These are phyloP conservation scores for Metschnikowia corniflorae DNA, from an alignment of 805 yeast species.

Conservation along the genomic window DNA sequence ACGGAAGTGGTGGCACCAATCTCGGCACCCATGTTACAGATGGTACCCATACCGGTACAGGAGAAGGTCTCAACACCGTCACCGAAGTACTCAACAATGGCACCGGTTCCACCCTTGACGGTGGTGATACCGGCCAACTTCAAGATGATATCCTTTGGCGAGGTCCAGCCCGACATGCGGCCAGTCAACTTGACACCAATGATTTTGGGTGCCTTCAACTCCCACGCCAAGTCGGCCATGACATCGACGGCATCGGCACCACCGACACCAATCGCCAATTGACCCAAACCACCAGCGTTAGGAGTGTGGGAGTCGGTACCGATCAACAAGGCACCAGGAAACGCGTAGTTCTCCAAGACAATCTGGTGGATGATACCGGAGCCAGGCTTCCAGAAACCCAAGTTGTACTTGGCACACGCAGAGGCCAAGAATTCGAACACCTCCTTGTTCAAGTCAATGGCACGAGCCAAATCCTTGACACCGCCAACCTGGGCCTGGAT, in stretches of 20 bases:
- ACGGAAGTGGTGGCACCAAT: slow-evolving; percentile 97
- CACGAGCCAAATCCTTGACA: slow-evolving; percentile 75
- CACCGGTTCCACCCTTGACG: slow-evolving; percentile 98
- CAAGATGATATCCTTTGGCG: slow-evolving; percentile 94
- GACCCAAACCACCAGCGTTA: slow-evolving; percentile 98
- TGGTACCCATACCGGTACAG: slow-evolving; percentile 99
- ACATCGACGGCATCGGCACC: slow-evolving; percentile 99
- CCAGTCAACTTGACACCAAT: slow-evolving; percentile 95
- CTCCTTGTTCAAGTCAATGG: slow-evolving; percentile 87
- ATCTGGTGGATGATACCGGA: slow-evolving; percentile 98
- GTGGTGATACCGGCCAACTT: slow-evolving; percentile 92
- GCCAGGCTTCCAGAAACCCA: slow-evolving; percentile 99
- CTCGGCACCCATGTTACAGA: slow-evolving; percentile 99
- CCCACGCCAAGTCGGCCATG: slow-evolving; percentile 93
- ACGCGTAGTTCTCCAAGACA: slow-evolving; percentile 91
- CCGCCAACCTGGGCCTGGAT: slow-evolving; percentile 96
- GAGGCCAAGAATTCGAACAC: slow-evolving; percentile 88
- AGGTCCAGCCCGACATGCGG: slow-evolving; percentile 88
- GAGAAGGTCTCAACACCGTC: slow-evolving; percentile 90
- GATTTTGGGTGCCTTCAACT: slow-evolving; percentile 93
- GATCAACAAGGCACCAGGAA: slow-evolving; percentile 94
- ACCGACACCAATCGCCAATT: slow-evolving; percentile 97
- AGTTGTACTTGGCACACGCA: slow-evolving; percentile 92
- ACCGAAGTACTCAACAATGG: slow-evolving; percentile 94
- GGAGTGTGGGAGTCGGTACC: slow-evolving; percentile 99